Evolutionary conservation across 2,329 filamentous ascomycete genomes (phyloP), one percentile per base, ranked within the genome.

Genomic region (Aspergillus fischeri): DNA sequence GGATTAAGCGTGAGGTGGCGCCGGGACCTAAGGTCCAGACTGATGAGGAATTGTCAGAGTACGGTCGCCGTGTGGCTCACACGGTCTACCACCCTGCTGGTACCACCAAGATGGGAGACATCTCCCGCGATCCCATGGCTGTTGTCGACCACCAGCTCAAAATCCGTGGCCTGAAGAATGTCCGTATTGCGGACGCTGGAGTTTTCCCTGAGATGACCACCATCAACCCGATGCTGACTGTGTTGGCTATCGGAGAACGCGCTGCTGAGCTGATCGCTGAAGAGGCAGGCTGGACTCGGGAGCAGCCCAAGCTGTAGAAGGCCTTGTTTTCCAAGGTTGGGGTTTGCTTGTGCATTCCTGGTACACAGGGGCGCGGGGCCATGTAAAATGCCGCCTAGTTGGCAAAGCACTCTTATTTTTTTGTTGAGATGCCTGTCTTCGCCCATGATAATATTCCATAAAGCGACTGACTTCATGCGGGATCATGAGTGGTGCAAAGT

Each of bases 171-270:
- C 75, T 95, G 62, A 84, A 86, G 78, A 85, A 84, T 29, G 75
- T 95, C 57, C 83, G 91, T 57, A 91, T 96, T 64, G 90, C 90
- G 1, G 91, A 96, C 73, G 91, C 91, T 0, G 90, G 91, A 67
- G 84, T 96, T 52, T 96, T 96, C 80, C 92, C 91, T 0, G 89
- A 89, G 60, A 95, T 96, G 85, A 82, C 89, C 49, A 89, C 84
- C 54, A 88, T 94, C 72, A 96, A 96, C 78, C 91, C 90, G 58
- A 94, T 96, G 92, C 78, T 96, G 70, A 96, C 91, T 1, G 91
- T 96, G 4, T 75, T 96, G 70, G 88, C 85, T 53, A 85, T 95
- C 67, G 92, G 90, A 7, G 92, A 96, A 83, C 83, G 89, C 56
- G 88, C 86, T 5, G 92, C 92, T 0, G 92, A 96, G 81, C 75